Evolutionary conservation across 2,329 filamentous ascomycete species (phyloP).

Genomic region (Cadophora sp.): DNA sequence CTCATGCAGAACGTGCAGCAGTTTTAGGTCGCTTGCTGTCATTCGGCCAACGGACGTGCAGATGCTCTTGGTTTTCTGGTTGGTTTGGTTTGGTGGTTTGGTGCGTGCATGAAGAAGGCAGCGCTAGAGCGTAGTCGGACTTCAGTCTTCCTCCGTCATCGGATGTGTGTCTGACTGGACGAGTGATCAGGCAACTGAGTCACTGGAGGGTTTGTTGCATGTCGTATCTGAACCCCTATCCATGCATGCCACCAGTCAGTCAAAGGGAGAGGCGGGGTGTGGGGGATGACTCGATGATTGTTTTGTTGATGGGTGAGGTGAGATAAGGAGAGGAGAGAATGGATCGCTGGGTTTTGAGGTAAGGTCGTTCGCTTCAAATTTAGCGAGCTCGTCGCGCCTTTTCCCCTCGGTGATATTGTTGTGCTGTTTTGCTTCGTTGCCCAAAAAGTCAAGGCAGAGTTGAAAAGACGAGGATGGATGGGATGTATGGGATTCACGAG

Average conservation of each 20-base stretch:
- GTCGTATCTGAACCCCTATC: constrained; percentile 10
- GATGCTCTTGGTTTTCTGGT: neutral
- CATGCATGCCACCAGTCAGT: neutral
- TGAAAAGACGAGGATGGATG: too few relatives aligned
- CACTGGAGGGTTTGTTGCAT: constrained; percentile 6
- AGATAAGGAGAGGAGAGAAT: neutral
- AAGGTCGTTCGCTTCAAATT: neutral
- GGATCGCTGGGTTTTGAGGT: neutral
- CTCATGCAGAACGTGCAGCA: constrained; percentile 12
- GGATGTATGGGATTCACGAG: too few relatives aligned
- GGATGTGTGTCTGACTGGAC: constrained; percentile 15
- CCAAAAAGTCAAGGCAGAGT: too few relatives aligned
- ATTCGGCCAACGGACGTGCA: constrained; percentile 8
- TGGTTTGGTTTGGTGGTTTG: neutral
- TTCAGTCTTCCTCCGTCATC: neutral
- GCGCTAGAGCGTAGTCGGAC: neutral
- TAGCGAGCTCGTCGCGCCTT: neutral
- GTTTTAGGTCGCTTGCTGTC: constrained; percentile 5
- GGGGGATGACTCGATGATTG: constrained; percentile 9
- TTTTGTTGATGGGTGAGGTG: neutral
- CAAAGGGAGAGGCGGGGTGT: neutral
- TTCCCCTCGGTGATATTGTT: neutral
- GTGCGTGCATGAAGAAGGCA: neutral
- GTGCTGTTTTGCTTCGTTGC: too few relatives aligned
- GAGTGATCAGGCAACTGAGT: constrained; percentile 13